These are phyloP conservation scores for Monilinia fructigena DNA, from an alignment of 2,329 filamentous ascomycete species.

Conservation along the genomic window DNA sequence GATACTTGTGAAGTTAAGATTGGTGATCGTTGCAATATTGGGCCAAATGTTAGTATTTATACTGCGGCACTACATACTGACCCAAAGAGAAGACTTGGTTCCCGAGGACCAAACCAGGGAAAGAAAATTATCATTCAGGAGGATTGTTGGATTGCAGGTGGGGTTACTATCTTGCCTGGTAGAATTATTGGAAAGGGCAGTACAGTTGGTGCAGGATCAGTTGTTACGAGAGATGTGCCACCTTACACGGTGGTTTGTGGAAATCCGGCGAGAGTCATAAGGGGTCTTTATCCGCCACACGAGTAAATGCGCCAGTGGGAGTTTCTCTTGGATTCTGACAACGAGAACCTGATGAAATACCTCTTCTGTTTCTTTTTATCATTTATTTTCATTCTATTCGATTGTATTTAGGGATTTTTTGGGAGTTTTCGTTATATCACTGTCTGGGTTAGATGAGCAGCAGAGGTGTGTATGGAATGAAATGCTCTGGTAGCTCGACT, in stretches of 20 bases:
- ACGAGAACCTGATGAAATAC: neutral
- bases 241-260: slow-evolving; percentile 40
- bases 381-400: neutral
- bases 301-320: slow-evolving; percentile 14
- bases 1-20: slow-evolving; percentile 84
- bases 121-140: slow-evolving; percentile 73
- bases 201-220: slow-evolving; percentile 53
- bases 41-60: slow-evolving; percentile 83
- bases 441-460: neutral
- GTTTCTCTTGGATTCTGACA: neutral
- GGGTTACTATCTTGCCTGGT: slow-evolving; percentile 59
- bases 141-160: slow-evolving; percentile 64
- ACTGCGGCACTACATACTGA: slow-evolving; percentile 73
- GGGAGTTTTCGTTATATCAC: neutral
- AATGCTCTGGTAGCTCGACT: neutral
- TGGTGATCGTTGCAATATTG: slow-evolving; percentile 73
- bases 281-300: slow-evolving; percentile 34
- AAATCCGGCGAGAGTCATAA: slow-evolving; percentile 40
- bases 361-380: neutral
- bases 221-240: slow-evolving; percentile 49
- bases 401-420: slow-evolving; percentile 10
- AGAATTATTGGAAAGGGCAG: slow-evolving; percentile 53
- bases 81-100: slow-evolving; percentile 70
- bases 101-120: slow-evolving; percentile 68
- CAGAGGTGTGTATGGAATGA: slow-evolving; percentile 4